These are phyloP conservation scores for Juncus effusus DNA, from an alignment of 176 grass and related monocot species.

Conservation along the genomic window DNA sequence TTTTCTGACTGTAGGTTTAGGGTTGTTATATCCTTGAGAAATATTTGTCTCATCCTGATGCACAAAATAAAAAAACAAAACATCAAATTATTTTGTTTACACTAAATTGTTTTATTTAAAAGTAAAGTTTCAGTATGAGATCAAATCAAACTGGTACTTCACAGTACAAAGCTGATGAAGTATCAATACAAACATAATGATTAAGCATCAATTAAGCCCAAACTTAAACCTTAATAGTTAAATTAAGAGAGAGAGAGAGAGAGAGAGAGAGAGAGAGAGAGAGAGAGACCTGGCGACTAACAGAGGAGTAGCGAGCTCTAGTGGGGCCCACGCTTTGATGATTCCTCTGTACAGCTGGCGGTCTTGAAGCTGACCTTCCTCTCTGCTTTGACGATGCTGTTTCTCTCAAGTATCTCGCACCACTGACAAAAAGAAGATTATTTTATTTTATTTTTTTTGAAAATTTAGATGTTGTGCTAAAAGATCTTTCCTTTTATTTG, in stretches of 20 bases:
- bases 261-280: slow-evolving; percentile 3
- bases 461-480: too few species aligned
- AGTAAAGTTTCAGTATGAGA: too few species aligned
- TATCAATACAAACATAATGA: neutral
- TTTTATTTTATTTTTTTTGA: too few species aligned
- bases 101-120: too few species aligned
- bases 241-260: neutral
- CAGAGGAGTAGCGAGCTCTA: slow-evolving; percentile 19
- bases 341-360: slow-evolving; percentile 34
- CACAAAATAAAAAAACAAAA: too few species aligned
- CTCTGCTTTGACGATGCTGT: slow-evolving; percentile 67
- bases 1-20: slow-evolving; percentile 32
- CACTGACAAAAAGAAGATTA: neutral
- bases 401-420: slow-evolving; percentile 58
- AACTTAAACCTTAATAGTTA: neutral
- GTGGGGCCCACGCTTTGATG: slow-evolving; percentile 4
- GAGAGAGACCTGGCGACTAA: neutral
- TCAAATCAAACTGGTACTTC: too few species aligned
- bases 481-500: neutral
- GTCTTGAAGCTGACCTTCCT: slow-evolving; percentile 64
- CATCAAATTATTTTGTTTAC: too few species aligned
- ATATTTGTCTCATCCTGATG: slow-evolving; percentile 49
- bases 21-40: slow-evolving; percentile 33
- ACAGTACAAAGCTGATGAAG: too few species aligned
- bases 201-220: slow-evolving; percentile 1